Conservation (phyloP, 768 basidiomycete genomes). For the Boletus tylopilopsis region DNA sequence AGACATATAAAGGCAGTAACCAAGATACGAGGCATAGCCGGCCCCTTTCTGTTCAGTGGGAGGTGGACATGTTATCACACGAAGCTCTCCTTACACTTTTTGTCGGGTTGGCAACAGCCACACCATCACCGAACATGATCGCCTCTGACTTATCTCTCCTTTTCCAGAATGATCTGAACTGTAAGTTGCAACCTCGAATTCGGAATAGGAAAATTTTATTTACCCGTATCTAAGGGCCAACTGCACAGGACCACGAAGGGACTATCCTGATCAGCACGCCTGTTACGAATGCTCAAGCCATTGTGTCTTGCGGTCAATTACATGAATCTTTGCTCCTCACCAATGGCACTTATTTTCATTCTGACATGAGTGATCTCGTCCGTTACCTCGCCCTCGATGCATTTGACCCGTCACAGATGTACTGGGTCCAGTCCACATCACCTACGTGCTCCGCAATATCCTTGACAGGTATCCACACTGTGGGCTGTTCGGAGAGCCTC, state of each 20-base stretch:
- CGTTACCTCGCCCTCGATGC: conserved; percentile 7
- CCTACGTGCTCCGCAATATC: conserved; percentile 6
- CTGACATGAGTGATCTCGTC: conserved; percentile 6
- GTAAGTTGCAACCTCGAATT: conserved; percentile 1
- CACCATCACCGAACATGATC: conserved; percentile 1
- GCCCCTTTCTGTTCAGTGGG: background rate
- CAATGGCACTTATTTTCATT: conserved; percentile 6
- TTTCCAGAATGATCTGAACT: conserved; percentile 11
- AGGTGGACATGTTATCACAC: background rate
- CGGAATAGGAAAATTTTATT: background rate
- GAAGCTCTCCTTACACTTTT: background rate
- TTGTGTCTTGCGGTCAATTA: conserved; percentile 6
- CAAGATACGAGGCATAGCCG: too few relatives aligned
- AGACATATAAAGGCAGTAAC: too few relatives aligned
- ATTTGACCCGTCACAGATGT: conserved; percentile 5
- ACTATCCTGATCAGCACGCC: conserved; percentile 4
- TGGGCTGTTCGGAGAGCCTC: conserved; percentile 1
- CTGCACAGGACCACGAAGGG: conserved; percentile 3
- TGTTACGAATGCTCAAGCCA: background rate
- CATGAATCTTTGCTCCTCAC: conserved; percentile 6
- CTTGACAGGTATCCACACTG: background rate
- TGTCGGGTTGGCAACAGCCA: background rate
- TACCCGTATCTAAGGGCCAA: background rate
- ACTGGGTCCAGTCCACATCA: conserved; percentile 8
- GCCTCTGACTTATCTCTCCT: conserved; percentile 6